A percentile compares a stretch with the other conserved stretches of the same genome.
Conservation (phyloP, 352 stramenopile species). For the Phytophthora rubi region DNA sequence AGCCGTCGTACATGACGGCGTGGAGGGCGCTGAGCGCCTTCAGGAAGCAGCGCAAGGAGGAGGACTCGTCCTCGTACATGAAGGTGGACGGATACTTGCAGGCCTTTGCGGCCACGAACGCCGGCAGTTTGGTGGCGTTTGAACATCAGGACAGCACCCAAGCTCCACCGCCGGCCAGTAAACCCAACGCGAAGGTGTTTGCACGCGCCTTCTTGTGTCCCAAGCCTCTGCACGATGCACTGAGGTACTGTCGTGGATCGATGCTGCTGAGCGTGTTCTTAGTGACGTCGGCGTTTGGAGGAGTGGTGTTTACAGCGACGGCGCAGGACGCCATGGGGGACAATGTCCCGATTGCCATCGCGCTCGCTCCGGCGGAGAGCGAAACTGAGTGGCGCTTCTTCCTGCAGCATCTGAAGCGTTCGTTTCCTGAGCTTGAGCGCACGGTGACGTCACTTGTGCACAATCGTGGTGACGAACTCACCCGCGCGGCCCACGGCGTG, state of each 20-base stretch:
- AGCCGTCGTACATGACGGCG: conserved; percentile 81
- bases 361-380: conserved; percentile 55
- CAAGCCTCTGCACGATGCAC: conserved; percentile 55
- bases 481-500: conserved; percentile 41
- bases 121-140: conserved; percentile 65
- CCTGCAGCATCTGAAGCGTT: conserved; percentile 55
- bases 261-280: conserved; percentile 77
- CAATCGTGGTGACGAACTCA: conserved; percentile 65
- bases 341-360: conserved; percentile 73
- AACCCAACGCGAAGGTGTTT: conserved; percentile 52
- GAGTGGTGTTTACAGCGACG: conserved; percentile 72
- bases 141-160: conserved; percentile 46
- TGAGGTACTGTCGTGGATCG: conserved; percentile 65
- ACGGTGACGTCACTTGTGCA: conserved; percentile 65
- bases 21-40: conserved; percentile 78
- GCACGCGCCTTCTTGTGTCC: conserved; percentile 74
- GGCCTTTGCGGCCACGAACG: conserved; percentile 64
- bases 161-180: background rate
- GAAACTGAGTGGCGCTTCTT: conserved; percentile 77
- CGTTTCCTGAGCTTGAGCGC: conserved; percentile 65
- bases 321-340: conserved; percentile 81
- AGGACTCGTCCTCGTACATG: conserved; percentile 73
- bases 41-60: conserved; percentile 67
- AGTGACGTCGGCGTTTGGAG: conserved; percentile 70
- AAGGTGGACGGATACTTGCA: conserved; percentile 71